Conservation (phyloP, 2,329 filamentous ascomycete genomes). For the Hyphodiscus sp. region DNA sequence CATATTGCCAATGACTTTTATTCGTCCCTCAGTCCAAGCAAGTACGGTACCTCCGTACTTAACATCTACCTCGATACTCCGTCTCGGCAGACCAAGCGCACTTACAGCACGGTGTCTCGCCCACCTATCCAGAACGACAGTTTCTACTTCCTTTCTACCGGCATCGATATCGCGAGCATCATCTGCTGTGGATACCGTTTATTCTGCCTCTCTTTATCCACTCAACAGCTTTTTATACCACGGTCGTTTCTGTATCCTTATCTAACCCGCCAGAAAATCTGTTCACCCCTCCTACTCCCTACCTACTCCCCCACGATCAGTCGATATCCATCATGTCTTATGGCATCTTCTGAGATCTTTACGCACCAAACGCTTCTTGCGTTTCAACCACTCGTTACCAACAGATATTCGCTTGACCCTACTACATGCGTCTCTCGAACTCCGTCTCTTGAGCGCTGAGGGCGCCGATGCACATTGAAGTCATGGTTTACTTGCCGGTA, state of each 20-base stretch:
- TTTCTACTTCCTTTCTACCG: background rate
- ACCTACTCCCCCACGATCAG: background rate
- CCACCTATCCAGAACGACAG: too few relatives aligned
- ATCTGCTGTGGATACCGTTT: background rate
- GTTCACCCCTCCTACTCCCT: background rate
- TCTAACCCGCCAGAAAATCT: background rate
- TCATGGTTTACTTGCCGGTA: slow-evolving; percentile 13
- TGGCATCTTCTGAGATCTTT: background rate
- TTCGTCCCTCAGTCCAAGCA: too few relatives aligned
- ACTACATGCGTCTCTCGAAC: slow-evolving; percentile 5
- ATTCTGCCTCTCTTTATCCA: slow-evolving; percentile 12
- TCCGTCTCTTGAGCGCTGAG: slow-evolving; percentile 5
- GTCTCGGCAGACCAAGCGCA: background rate
- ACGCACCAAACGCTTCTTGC: slow-evolving; percentile 1
- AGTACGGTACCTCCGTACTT: too few relatives aligned
- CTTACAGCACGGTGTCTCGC: background rate
- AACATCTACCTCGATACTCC: too few relatives aligned
- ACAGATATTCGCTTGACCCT: slow-evolving; percentile 7
- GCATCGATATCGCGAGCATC: too few relatives aligned
- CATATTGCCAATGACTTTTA: background rate
- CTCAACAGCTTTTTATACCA: slow-evolving; percentile 3
- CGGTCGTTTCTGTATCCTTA: slow-evolving; percentile 11
- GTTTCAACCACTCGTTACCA: slow-evolving; percentile 7
- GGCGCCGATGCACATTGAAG: slow-evolving; percentile 6
- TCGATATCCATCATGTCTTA: background rate